These are phyloP conservation scores for Aspergillus vadensis DNA, from an alignment of 2,329 filamentous ascomycete genomes.

Conservation along the genomic window DNA sequence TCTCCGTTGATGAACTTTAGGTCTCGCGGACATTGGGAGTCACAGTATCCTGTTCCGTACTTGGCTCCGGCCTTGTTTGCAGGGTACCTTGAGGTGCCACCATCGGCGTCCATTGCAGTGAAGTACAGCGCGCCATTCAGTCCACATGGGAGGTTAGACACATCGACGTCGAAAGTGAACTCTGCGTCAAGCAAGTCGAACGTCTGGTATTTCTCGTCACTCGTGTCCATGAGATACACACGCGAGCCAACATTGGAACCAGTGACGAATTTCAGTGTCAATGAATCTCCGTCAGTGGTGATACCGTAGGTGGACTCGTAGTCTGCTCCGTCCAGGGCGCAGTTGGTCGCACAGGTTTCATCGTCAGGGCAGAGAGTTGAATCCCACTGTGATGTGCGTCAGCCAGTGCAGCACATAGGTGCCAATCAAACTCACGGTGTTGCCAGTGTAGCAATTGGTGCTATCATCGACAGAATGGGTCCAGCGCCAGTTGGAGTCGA, in stretches of 20 bases:
- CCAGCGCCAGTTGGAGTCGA: slow-evolving; percentile 63
- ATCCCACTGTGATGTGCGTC: slow-evolving; percentile 41
- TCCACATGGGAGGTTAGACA: slow-evolving; percentile 67
- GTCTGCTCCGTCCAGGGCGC: slow-evolving; percentile 59
- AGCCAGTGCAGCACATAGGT: background rate
- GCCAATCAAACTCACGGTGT: slow-evolving; percentile 32
- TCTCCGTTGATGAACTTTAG: slow-evolving; percentile 48
- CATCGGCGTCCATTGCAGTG: slow-evolving; percentile 61
- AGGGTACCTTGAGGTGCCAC: slow-evolving; percentile 55
- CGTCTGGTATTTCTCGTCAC: slow-evolving; percentile 63
- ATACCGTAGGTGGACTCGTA: slow-evolving; percentile 57
- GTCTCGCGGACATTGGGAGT: slow-evolving; percentile 58
- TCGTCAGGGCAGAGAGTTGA: slow-evolving; percentile 51
- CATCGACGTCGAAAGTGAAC: slow-evolving; percentile 72
- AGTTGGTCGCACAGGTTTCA: slow-evolving; percentile 56
- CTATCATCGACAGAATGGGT: slow-evolving; percentile 50
- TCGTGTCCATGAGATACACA: slow-evolving; percentile 62
- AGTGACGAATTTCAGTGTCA: slow-evolving; percentile 54
- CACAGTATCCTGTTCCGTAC: slow-evolving; percentile 66
- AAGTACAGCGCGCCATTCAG: slow-evolving; percentile 72
- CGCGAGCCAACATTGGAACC: slow-evolving; percentile 52
- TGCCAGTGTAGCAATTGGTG: slow-evolving; percentile 60
- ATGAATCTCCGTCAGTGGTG: slow-evolving; percentile 49
- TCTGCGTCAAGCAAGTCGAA: slow-evolving; percentile 67
- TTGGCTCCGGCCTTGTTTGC: slow-evolving; percentile 59